These are phyloP conservation scores for Paecilomyces sp. DNA, from an alignment of 2,329 filamentous ascomycete species.

Conservation along the genomic window DNA sequence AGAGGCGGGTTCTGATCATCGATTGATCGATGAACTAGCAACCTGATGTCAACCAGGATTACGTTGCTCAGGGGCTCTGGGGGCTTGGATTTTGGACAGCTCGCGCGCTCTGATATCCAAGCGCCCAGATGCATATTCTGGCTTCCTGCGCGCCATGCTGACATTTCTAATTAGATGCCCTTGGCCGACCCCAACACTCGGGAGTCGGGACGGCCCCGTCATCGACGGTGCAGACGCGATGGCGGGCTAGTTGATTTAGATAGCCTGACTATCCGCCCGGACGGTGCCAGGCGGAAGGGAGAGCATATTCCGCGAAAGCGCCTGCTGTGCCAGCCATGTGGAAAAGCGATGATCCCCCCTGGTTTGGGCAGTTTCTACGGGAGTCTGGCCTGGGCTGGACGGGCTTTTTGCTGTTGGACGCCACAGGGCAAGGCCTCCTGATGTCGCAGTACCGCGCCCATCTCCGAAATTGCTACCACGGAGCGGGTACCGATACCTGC, in stretches of 20 bases:
- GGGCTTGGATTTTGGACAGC: neutral
- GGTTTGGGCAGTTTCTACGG: neutral
- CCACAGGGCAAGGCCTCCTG: neutral
- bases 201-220: neutral
- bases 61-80: neutral
- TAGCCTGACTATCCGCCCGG: neutral
- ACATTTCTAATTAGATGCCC: neutral
- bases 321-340: neutral
- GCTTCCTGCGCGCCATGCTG: neutral
- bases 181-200: neutral
- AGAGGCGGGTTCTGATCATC: neutral
- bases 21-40: neutral
- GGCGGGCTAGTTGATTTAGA: neutral
- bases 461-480: neutral
- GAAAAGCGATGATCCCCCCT: neutral
- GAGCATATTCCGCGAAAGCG: neutral
- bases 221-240: neutral
- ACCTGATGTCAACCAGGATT: neutral
- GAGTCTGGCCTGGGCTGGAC: neutral
- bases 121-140: neutral
- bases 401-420: neutral
- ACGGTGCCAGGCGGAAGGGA: neutral
- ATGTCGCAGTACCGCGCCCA: neutral
- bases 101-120: neutral
- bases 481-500: neutral